A percentile compares a stretch with the other conserved stretches of the same genome.
Conservation (phyloP, 2,329 filamentous ascomycete genomes). For the Colletotrichum sojae region DNA sequence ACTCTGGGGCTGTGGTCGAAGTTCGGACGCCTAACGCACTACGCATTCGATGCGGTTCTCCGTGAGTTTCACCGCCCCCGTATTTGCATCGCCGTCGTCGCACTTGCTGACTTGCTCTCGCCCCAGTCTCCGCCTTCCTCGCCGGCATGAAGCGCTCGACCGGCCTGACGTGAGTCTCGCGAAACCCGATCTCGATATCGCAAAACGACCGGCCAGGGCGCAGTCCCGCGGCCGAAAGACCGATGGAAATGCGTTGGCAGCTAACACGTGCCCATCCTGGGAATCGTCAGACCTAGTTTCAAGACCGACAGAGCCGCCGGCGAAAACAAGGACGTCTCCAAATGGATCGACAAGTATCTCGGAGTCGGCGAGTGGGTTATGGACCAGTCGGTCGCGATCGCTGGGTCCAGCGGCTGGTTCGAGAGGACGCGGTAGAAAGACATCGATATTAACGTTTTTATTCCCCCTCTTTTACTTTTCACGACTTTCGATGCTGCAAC, state of each 20-base stretch:
- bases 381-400: conserved; percentile 95
- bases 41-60: conserved; percentile 95
- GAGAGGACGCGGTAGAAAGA: conserved; percentile 81
- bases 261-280: conserved; percentile 63
- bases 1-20: conserved; percentile 79
- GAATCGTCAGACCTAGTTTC: conserved; percentile 78
- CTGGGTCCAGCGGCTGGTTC: conserved; percentile 90
- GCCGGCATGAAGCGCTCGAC: conserved; percentile 98
- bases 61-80: conserved; percentile 67
- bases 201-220: background rate
- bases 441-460: background rate
- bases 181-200: background rate
- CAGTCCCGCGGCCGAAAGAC: background rate
- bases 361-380: conserved; percentile 97
- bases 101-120: conserved; percentile 11
- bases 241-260: conserved; percentile 21
- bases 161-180: conserved; percentile 90
- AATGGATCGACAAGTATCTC: conserved; percentile 94
- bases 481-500: conserved; percentile 14
- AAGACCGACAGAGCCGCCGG: conserved; percentile 85
- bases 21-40: conserved; percentile 94
- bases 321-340: conserved; percentile 85
- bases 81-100: conserved; percentile 8
- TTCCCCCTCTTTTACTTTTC: background rate
- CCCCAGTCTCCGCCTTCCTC: conserved; percentile 92